Evolutionary conservation across 306 rosid species (phyloP).

Genomic region (Fragaria vesca): DNA sequence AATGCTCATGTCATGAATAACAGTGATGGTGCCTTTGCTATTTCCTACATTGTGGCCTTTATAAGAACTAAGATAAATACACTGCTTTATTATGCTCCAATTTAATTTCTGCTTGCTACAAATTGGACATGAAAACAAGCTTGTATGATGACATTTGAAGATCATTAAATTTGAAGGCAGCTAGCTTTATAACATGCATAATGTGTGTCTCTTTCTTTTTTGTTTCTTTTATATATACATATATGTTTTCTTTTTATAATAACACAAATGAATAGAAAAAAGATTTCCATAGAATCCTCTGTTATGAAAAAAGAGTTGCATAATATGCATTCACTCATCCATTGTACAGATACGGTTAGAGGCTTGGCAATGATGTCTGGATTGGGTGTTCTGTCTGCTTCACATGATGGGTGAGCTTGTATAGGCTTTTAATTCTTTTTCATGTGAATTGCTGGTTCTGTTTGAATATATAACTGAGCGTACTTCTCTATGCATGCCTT

Average conservation of each 20-base stretch:
- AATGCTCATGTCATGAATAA: neutral
- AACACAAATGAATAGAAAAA: neutral
- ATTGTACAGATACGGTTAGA: slow-evolving; percentile 82
- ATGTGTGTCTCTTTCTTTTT: neutral
- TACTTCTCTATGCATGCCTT: slow-evolving; percentile 4
- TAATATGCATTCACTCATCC: slow-evolving; percentile 22
- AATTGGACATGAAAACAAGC: neutral
- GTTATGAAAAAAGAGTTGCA: neutral
- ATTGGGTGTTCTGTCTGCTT: slow-evolving; percentile 83
- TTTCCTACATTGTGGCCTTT: slow-evolving; percentile 9
- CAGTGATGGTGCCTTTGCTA: neutral
- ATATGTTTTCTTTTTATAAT: no score
- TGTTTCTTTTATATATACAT: neutral
- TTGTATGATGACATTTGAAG: slow-evolving; percentile 5
- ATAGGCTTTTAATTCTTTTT: slow-evolving; percentile 12
- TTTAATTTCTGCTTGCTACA: slow-evolving; percentile 2
- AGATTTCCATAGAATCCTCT: neutral
- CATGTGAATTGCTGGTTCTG: slow-evolving; percentile 7
- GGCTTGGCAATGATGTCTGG: slow-evolving; percentile 83
- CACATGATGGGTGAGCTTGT: slow-evolving; percentile 86
- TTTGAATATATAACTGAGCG: neutral
- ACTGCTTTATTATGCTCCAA: neutral
- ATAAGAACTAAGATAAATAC: neutral
- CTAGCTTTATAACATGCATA: neutral
- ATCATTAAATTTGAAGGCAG: neutral